phyloP scores from a whole-genome alignment of 495 filamentous ascomycete genomes.

The Aspergillus panamensis region DNA sequence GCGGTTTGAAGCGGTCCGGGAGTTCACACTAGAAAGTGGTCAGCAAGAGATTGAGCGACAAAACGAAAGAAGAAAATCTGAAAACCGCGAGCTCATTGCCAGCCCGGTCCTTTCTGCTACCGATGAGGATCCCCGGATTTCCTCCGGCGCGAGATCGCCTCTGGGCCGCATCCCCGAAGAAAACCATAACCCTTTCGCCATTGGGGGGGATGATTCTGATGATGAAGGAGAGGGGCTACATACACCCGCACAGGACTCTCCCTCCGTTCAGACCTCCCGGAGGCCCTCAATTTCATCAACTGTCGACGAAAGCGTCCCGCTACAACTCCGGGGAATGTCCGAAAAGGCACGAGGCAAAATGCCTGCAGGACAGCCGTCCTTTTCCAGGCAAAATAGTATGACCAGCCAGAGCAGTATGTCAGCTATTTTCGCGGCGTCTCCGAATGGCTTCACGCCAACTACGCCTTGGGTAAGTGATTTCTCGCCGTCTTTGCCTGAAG shows the following conservation, averaged over 20 bases:
- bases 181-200: constrained; percentile 67
- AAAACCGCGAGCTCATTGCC: constrained; percentile 30
- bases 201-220: constrained; percentile 85
- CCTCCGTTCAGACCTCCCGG: constrained; percentile 66
- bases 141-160: constrained; percentile 57
- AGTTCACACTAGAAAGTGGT: constrained; percentile 92
- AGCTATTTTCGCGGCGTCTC: constrained; percentile 46
- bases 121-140: constrained; percentile 67
- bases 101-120: constrained; percentile 53
- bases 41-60: constrained; percentile 88
- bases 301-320: constrained; percentile 77
- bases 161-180: constrained; percentile 81
- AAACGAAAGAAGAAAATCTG: constrained; percentile 70
- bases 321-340: constrained; percentile 92
- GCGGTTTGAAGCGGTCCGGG: constrained; percentile 81
- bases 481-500: background rate
- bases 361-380: constrained; percentile 77
- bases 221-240: constrained; percentile 61
- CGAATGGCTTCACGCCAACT: constrained; percentile 72
- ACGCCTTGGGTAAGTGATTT: constrained; percentile 58
- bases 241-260: constrained; percentile 68
- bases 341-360: constrained; percentile 97
- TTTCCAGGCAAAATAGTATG: constrained; percentile 89
- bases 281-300: constrained; percentile 69
- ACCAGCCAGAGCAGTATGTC: constrained; percentile 73